Evolutionary conservation across 2,329 filamentous ascomycete species (phyloP), one percentile per base, ranked within the genome.

Genomic region (Cordyceps pruinosa): DNA sequence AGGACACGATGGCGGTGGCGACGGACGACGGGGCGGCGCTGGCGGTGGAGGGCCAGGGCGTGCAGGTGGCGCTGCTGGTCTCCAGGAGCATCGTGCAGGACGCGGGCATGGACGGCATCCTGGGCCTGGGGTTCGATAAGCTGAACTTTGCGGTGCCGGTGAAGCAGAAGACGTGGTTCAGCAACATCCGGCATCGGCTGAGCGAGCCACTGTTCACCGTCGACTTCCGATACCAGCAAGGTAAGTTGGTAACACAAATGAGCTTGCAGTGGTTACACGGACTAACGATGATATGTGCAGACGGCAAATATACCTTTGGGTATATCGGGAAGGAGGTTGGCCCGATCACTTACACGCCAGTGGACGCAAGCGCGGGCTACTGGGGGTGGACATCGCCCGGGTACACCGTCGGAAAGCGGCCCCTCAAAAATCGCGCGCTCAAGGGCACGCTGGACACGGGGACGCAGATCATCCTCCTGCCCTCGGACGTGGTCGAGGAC

Each of bases 291-390:
- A 1, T n/a, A 78, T 59, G 39, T 23, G 75, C 75, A 45, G 75
- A 76, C 3, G 87, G 88, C 47, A 78, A 80, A 34, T 92, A 89
- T 72, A 85, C 89, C 66, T 92, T 92, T 65, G 89, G 89, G 59
- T 77, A 70, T 62, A 84, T 92, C 64, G 86, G 91, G 67, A 66
- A 66, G 2, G 72, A 72, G 56, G 84, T 69, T 2, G 87, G 87
- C 35, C 64, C 77, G 6, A 77, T 92, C 64, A 71, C 77, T 21
- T 89, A 84, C 67, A 75, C 84, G 23, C 74, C 79, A 15, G 77
- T 58, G 44, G 58, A 90, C 60, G 81, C 89, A 67, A 77, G 75
- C 25, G 77, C 75, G 19, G 88, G 87, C 12, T 89, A 84, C 74
- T 91, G 88, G 88, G 48, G 41, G 28, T 66, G 62, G 41, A 63